These are phyloP conservation scores for Penicillium soppii DNA, from an alignment of 495 filamentous ascomycete species.

Conservation along the genomic window DNA sequence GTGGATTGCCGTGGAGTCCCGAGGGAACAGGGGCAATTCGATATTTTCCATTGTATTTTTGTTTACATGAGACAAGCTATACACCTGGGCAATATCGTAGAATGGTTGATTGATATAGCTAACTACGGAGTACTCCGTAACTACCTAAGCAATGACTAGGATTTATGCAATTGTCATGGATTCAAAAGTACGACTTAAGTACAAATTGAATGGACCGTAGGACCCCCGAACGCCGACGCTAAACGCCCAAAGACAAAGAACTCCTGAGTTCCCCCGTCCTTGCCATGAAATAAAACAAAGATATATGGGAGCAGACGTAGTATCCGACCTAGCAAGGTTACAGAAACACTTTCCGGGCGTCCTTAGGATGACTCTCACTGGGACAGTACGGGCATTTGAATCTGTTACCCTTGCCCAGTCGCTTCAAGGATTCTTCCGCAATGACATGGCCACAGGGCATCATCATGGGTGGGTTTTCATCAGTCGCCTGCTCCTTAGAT, in stretches of 20 bases:
- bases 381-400: constrained; percentile 99
- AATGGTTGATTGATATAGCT: no score
- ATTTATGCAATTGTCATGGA: no score
- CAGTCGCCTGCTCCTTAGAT: constrained; percentile 91
- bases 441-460: constrained; percentile 97
- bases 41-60: no score
- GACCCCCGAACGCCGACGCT: constrained; percentile 7
- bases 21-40: no score
- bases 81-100: no score
- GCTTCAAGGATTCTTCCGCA: constrained; percentile 74
- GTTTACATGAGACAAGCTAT: no score
- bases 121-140: no score
- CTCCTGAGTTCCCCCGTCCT: constrained; percentile 1
- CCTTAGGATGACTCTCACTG: constrained; percentile 69
- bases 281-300: constrained; percentile 1
- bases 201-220: no score
- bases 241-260: not conserved
- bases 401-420: constrained; percentile 70
- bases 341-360: constrained; percentile 78
- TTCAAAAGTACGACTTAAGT: no score
- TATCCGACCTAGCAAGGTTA: constrained; percentile 35
- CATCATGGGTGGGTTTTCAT: constrained; percentile 94
- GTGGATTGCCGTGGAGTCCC: not conserved
- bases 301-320: not conserved
- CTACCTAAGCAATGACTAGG: no score